phyloP scores from a whole-genome alignment of 2,329 filamentous ascomycete species.

The Cercospora canescens region DNA sequence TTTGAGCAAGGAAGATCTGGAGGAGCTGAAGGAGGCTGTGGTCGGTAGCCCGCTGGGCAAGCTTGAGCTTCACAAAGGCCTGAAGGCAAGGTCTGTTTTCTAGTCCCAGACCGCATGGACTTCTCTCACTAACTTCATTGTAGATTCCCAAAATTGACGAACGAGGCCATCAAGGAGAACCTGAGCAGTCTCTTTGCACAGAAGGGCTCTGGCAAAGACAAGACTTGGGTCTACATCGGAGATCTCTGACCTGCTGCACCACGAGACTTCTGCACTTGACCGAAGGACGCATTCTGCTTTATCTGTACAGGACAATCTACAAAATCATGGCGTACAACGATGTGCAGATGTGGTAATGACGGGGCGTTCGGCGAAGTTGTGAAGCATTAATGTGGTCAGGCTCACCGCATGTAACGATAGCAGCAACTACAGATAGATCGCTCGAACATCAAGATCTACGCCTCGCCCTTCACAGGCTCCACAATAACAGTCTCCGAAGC shows the following conservation, averaged over 20 bases:
- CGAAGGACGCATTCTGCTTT: not conserved
- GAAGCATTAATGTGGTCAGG: not conserved
- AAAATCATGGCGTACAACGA: not conserved
- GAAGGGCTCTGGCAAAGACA: slow-evolving; percentile 63
- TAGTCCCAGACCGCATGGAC: not conserved
- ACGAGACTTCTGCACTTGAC: not conserved
- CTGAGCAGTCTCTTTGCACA: slow-evolving; percentile 66
- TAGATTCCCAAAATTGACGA: slow-evolving; percentile 69
- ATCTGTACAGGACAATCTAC: not conserved
- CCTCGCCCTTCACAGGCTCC: not conserved
- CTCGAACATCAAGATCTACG: not conserved
- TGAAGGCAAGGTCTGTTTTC: slow-evolving; percentile 63
- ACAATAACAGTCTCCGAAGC: not conserved
- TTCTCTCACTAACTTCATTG: slow-evolving; percentile 13
- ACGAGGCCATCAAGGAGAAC: slow-evolving; percentile 69
- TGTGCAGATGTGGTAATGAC: not conserved
- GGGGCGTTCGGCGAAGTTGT: not conserved
- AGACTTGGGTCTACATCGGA: slow-evolving; percentile 56
- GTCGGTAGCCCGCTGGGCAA: slow-evolving; percentile 72
- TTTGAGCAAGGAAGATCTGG: slow-evolving; percentile 61
- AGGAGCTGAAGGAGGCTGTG: slow-evolving; percentile 70
- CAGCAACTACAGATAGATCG: not conserved
- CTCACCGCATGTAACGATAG: not conserved
- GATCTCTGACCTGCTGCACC: slow-evolving; percentile 12
- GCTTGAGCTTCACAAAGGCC: slow-evolving; percentile 69